A percentile compares a stretch with the other conserved stretches of the same genome.
Evolutionary conservation across 306 rosid genomes (phyloP).

Genomic region (Vicia villosa): DNA sequence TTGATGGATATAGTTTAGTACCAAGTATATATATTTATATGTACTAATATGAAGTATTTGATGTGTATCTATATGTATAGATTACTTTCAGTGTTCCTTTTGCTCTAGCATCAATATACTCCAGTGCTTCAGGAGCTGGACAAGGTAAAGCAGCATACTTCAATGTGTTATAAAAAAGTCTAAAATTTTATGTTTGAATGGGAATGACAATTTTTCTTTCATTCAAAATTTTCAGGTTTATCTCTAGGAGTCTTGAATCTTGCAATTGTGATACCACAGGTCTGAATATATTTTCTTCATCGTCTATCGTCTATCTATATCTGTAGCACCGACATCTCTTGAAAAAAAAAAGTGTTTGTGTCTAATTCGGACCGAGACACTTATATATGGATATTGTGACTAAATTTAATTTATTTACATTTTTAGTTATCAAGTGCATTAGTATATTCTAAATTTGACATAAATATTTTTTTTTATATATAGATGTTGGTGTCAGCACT

Average conservation of each 20-base stretch:
- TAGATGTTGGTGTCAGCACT: background rate
- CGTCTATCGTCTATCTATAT: background rate
- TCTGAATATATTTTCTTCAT: background rate
- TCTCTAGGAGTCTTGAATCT: slow-evolving; percentile 13
- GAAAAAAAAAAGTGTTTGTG: no score
- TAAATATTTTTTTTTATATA: background rate
- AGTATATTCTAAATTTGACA: background rate
- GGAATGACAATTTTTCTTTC: background rate
- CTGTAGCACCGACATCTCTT: no score
- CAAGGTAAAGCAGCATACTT: slow-evolving; percentile 51
- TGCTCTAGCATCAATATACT: slow-evolving; percentile 43
- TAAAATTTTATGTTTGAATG: no score
- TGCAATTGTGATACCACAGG: slow-evolving; percentile 16
- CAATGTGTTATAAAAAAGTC: no score
- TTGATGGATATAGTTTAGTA: no score
- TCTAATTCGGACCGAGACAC: no score
- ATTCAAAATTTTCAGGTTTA: slow-evolving; percentile 2
- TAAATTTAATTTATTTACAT: no score
- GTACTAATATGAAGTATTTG: background rate
- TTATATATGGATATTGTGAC: no score
- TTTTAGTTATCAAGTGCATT: no score
- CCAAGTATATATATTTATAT: no score
- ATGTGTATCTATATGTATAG: slow-evolving; percentile 34
- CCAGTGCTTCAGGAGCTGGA: slow-evolving; percentile 62
- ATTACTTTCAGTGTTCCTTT: slow-evolving; percentile 66